A percentile compares a stretch with the other conserved stretches of the same genome.
phyloP scores from a whole-genome alignment of 2,329 filamentous ascomycete species.

The Blumeriella jaapii region DNA sequence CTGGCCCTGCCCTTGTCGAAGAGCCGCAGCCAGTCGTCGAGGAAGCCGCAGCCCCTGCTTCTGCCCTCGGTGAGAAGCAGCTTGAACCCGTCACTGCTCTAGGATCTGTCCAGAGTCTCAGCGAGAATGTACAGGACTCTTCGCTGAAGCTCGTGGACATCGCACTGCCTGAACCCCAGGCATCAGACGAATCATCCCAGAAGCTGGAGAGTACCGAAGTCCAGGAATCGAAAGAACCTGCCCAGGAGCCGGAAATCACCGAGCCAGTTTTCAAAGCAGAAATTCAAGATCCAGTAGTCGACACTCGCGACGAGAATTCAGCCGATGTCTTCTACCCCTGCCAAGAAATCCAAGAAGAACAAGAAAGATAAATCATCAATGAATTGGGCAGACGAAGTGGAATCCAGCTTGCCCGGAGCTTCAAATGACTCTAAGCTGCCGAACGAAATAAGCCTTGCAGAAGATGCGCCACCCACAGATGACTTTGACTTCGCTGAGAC shows the following conservation, averaged over 20 bases:
- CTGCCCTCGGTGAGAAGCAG: background rate
- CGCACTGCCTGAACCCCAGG: background rate
- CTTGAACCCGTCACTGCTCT: conserved; percentile 6
- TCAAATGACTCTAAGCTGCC: background rate
- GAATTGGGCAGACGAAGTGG: conserved; percentile 4
- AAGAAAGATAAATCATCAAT: conserved; percentile 17
- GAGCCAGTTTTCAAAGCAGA: background rate
- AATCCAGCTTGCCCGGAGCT: background rate
- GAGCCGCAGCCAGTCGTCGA: background rate
- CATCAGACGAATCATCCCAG: too few species aligned
- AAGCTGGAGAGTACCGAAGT: too few species aligned
- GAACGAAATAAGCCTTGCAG: background rate
- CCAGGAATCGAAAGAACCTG: too few species aligned
- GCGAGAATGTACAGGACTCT: background rate
- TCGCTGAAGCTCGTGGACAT: background rate
- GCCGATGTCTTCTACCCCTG: conserved; percentile 6
- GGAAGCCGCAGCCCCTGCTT: background rate
- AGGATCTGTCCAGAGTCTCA: background rate
- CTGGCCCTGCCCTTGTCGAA: background rate
- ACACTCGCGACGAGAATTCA: conserved; percentile 1
- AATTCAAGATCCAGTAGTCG: background rate
- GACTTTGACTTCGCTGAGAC: conserved; percentile 3
- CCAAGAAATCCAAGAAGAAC: conserved; percentile 28
- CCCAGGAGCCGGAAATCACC: background rate
- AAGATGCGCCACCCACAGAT: background rate